Evolutionary conservation across 139 green algal species (phyloP).

Genomic region (Deuterostichococcus epilithicus): DNA sequence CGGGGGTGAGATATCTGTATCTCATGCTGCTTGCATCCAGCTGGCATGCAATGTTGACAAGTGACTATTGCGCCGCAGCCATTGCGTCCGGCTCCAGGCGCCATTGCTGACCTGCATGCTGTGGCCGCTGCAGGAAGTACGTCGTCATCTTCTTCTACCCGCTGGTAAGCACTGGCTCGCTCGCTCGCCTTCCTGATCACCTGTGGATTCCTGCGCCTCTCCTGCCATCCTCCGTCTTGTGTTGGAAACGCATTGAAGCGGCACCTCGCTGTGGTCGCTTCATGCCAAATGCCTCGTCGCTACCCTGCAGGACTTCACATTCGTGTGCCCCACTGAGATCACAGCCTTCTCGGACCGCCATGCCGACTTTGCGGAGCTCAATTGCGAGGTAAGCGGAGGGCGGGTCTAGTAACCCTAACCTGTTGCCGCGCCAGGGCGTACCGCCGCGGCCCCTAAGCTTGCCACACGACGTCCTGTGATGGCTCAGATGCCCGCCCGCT

Average conservation of each 20-base stretch:
- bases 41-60: neutral
- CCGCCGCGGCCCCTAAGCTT: too few relatives aligned
- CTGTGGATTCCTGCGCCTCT: too few relatives aligned
- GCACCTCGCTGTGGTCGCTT: too few relatives aligned
- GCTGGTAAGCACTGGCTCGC: constrained; percentile 54
- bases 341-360: constrained; percentile 95
- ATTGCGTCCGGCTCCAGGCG: neutral
- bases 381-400: constrained; percentile 63
- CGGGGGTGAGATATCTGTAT: constrained; percentile 24
- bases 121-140: constrained; percentile 70
- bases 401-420: neutral
- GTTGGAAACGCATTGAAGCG: too few relatives aligned
- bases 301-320: constrained; percentile 55
- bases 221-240: too few relatives aligned
- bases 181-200: too few relatives aligned
- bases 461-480: too few relatives aligned
- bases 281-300: constrained; percentile 57
- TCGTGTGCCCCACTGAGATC: constrained; percentile 95
- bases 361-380: constrained; percentile 84
- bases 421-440: neutral
- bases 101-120: neutral
- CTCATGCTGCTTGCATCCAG: neutral
- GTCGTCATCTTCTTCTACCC: constrained; percentile 99
- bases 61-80: neutral
- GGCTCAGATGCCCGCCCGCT: too few relatives aligned